Base-by-base conservation (phyloP, 306 rosid genomes). In the Lupinus albus region DNA sequence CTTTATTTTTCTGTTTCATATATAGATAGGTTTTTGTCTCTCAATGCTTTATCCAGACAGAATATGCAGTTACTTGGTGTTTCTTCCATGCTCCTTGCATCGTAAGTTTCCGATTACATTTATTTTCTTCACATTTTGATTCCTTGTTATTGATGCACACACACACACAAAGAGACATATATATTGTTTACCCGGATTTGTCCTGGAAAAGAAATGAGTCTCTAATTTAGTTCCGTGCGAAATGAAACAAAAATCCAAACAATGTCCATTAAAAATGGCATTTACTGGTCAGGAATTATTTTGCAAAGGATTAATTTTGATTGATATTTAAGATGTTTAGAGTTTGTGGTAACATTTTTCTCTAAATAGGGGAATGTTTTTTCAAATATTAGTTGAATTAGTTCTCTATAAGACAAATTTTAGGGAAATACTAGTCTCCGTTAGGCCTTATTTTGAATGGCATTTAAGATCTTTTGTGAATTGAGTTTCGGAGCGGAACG, bases 1-100 rank as follows among this genome's bases (percentile, higher is more conserved):
- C 78, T 90, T 14, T 88, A 72, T 74, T 86, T 90, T 39, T 68
- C 81, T 2, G 77, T 90, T 46, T 62, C 85, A 0, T 93, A 84
- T 38, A 68, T 93, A 0, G 97, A 93, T 71, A 80, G 85, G 62
- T 93, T 51, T 75, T 62, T 93, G 3, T 93, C 99, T 3, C 39
- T 69, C 77, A 77, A 73, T 47, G n/a, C 52, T 47, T 61, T 93
- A 1, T 50, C 59, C 4, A 78, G 81, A 63, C 82, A 88, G 59
- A 83, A 36, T 64, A 82, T 93, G 67, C 96, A 85, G 69, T 67
- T 93, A 17, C 76, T 93, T 0, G 99, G 97, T 0, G 90, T 93
- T 79, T 85, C 97, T 12, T 61, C 97, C 0, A 86, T 93, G 94
- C 83, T 88, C 0, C 59, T 93, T 55, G 99, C 99, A 59, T 86